Evolutionary conservation across 2,329 filamentous ascomycete genomes (phyloP).

Genomic region (Didymellaceae sp.): DNA sequence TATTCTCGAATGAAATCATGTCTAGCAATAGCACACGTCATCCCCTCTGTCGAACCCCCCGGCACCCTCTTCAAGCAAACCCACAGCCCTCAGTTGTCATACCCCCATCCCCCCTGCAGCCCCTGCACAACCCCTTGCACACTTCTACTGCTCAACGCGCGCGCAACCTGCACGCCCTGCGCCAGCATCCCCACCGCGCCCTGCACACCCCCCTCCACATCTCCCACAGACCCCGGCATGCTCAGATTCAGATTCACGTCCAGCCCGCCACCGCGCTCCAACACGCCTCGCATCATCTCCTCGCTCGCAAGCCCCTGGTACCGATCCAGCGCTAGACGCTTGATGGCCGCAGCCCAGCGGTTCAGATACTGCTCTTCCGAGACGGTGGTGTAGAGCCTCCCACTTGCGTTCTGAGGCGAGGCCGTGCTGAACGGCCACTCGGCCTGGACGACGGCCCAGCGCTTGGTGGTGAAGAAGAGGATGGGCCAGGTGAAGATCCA

Average conservation of each 20-base stretch:
- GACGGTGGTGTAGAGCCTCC: conserved; percentile 58
- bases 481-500: conserved; percentile 76
- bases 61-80: too few species aligned
- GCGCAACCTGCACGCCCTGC: conserved; percentile 43
- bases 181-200: conserved; percentile 41
- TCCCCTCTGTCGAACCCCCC: too few species aligned
- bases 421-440: conserved; percentile 69
- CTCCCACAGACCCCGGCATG: conserved; percentile 38
- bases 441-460: conserved; percentile 68
- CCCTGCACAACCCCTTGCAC: conserved; percentile 23
- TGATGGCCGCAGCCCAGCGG: conserved; percentile 67
- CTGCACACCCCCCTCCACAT: conserved; percentile 41
- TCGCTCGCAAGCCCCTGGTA: conserved; percentile 64
- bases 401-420: conserved; percentile 38
- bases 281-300: conserved; percentile 39
- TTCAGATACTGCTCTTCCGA: conserved; percentile 65
- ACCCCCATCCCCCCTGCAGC: conserved; percentile 44
- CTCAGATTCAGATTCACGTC: too few species aligned
- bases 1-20: too few species aligned
- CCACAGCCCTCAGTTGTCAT: conserved; percentile 29
- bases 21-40: too few species aligned
- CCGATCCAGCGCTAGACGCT: conserved; percentile 64
- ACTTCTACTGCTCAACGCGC: conserved; percentile 31
- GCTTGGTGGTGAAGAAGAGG: conserved; percentile 70
- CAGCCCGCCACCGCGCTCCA: conserved; percentile 40